Conservation (phyloP, 495 filamentous ascomycete genomes). For the Hypoxylon fuscum region DNA sequence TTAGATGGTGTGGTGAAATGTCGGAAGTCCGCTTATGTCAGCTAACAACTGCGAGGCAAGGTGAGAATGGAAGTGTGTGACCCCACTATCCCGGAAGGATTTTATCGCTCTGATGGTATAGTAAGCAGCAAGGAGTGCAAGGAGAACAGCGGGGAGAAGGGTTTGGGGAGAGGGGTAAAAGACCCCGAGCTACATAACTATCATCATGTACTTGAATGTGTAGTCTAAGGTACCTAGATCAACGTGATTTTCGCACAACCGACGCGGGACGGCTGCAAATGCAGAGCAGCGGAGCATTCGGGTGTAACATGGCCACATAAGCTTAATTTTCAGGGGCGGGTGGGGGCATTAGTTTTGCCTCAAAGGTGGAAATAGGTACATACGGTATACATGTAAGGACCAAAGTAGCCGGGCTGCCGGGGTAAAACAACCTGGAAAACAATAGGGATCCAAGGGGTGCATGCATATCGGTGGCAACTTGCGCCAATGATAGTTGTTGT, state of each 20-base stretch:
- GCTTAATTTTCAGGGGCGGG: background rate
- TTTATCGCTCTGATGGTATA: background rate
- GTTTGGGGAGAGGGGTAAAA: background rate
- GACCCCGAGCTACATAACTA: background rate
- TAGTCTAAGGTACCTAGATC: background rate
- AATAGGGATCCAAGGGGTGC: no score
- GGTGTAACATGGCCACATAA: conserved; percentile 1
- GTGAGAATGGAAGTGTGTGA: background rate
- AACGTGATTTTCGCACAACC: background rate
- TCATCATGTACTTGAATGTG: background rate
- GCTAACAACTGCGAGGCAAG: no score
- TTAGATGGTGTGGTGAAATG: no score
- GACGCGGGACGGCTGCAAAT: background rate
- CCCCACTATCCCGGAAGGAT: background rate
- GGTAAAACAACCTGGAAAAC: no score
- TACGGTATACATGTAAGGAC: no score
- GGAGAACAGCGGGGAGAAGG: background rate
- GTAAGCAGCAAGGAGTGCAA: conserved; percentile 1
- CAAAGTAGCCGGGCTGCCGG: no score
- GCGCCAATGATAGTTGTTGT: background rate
- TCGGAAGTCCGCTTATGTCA: no score
- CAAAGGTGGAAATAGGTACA: no score
- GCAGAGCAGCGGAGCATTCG: background rate
- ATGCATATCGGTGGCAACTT: background rate
- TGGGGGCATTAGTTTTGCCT: no score